Conservation (phyloP, 176 grass and related monocot species). For the Ensete ventricosum region DNA sequence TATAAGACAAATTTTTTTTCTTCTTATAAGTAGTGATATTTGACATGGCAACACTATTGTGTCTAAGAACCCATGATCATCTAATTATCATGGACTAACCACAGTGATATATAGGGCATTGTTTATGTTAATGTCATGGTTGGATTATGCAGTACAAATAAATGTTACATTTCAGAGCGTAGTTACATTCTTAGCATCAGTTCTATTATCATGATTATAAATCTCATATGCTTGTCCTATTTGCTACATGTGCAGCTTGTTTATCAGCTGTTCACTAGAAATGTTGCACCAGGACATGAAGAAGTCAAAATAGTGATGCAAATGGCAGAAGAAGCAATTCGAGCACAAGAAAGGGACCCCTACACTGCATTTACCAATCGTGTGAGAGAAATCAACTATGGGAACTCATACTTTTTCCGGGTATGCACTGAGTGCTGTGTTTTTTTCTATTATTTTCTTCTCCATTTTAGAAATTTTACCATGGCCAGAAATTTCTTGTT, state of each 20-base stretch:
- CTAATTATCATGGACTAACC: neutral
- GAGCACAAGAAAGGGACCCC: constrained; percentile 98
- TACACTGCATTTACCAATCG: constrained; percentile 97
- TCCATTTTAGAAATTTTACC: neutral
- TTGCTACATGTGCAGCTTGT: constrained; percentile 44
- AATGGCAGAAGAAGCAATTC: constrained; percentile 99
- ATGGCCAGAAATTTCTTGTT: neutral
- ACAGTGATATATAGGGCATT: neutral
- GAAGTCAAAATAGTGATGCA: constrained; percentile 99
- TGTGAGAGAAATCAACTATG: constrained; percentile 89
- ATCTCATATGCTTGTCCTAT: constrained; percentile 22
- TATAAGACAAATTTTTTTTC: neutral
- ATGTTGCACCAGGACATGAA: constrained; percentile 91
- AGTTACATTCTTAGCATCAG: neutral
- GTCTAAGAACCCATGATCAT: neutral
- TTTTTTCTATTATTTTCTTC: constrained; percentile 4
- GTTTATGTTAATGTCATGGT: neutral
- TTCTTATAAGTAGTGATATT: neutral
- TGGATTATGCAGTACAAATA: neutral
- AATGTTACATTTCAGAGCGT: neutral
- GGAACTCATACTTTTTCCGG: constrained; percentile 96
- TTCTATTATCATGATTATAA: neutral
- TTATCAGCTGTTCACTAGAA: constrained; percentile 89
- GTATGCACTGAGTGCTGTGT: constrained; percentile 24
- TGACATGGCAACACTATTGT: neutral